Base-by-base conservation (phyloP, 164 flowering plant species). In the Umbellularia californica region DNA sequence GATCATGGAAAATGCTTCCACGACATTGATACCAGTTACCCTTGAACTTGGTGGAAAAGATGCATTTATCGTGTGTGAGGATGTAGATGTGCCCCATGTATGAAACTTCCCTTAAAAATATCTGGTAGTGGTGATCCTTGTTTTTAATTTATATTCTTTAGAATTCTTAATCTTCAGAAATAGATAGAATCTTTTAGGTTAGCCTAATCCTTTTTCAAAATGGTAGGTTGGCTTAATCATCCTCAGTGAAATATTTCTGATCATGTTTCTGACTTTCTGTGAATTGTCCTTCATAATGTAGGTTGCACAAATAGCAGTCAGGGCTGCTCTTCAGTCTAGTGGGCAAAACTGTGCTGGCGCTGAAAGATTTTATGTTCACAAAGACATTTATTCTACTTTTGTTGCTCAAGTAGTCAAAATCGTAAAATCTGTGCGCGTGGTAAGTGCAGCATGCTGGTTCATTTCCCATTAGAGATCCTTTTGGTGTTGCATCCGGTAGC, bases 261-360 rank as follows among this genome's bases (percentile, higher is more conserved):
- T 65, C 30, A 47, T 65, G n/a, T 35, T 23, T 28, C 62, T 10
- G 25, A 69, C 68, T 60, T 41, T 41, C 47, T 55, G 60, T 15
- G 13, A 28, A 27, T 17, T 70, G 5, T 55, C 41, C 55, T 70
- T 58, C 58, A 58, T 27, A 60, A 58, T 81, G 58, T 77, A 95
- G 99, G 97, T 93, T 81, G 96, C 97, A 69, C 97, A 93, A 83
- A 80, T 95, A 82, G 99, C 99, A 81, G 97, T 85, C 74, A 85
- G 99, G 79, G 99, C 88, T 80, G 91, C 83, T 73, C 96, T 95
- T 72, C 98, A 93, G 81, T 95, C 99, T 79, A 93, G 99, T 83
- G 99, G 99, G 68, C 99, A 95, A 77, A 95, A 95, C 58, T 95
- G 99, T 84, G 97, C 99, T 77, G 99, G 99, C 58, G 99, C 99